These are phyloP conservation scores for Tolypocladium endophyticum DNA, from an alignment of 2,329 filamentous ascomycete genomes.

Conservation along the genomic window DNA sequence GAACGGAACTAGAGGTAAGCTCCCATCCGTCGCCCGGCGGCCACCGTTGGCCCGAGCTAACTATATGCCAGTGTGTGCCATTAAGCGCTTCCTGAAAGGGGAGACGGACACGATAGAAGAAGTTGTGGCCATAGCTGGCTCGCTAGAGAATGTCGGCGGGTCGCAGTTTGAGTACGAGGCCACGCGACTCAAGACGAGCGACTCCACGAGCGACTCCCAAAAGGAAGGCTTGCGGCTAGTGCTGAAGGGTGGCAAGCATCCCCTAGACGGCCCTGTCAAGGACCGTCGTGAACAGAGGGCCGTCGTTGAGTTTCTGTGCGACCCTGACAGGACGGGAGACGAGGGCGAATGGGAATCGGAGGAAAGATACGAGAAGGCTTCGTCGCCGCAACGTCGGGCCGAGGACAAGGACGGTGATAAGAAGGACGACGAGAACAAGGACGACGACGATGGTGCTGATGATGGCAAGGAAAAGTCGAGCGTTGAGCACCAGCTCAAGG, in stretches of 20 bases:
- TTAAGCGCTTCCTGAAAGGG: conserved; percentile 47
- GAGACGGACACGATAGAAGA: conserved; percentile 38
- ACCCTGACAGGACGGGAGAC: conserved; percentile 58
- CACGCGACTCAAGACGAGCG: conserved; percentile 54
- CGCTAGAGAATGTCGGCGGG: conserved; percentile 49
- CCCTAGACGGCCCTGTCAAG: conserved; percentile 36
- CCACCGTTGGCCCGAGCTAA: neutral
- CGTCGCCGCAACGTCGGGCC: conserved; percentile 3
- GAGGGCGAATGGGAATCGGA: conserved; percentile 56
- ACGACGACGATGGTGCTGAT: conserved; percentile 24
- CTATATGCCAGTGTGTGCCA: conserved; percentile 56
- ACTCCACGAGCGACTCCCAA: conserved; percentile 51
- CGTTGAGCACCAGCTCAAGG: conserved; percentile 41
- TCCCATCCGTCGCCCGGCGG: neutral
- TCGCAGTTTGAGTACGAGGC: conserved; percentile 53
- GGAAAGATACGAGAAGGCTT: conserved; percentile 28
- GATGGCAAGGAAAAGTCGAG: conserved; percentile 27
- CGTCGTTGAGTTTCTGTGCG: conserved; percentile 78
- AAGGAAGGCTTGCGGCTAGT: conserved; percentile 64
- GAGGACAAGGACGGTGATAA: conserved; percentile 20
- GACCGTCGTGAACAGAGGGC: conserved; percentile 56
- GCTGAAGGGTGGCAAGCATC: conserved; percentile 49
- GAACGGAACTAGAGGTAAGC: conserved; percentile 54
- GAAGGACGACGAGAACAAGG: conserved; percentile 22
- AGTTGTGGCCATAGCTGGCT: conserved; percentile 66